phyloP scores from a whole-genome alignment of 2,329 filamentous ascomycete genomes.

The Scleromitrula shiraiana region DNA sequence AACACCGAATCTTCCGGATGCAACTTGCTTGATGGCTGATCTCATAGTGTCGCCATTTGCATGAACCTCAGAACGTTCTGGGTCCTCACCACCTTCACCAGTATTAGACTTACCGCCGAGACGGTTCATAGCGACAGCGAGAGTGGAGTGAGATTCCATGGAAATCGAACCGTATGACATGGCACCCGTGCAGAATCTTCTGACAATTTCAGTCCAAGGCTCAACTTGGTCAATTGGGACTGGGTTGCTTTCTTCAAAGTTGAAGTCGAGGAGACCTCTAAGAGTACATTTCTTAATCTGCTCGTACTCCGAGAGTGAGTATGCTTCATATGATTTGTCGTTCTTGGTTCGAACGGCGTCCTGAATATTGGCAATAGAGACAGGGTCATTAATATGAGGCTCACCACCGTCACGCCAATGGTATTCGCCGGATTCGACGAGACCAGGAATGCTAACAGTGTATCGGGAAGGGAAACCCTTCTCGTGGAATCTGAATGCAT shows the following conservation, averaged over 20 bases:
- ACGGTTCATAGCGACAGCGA: constrained; percentile 94
- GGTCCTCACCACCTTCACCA: constrained; percentile 92
- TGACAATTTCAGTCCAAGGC: constrained; percentile 95
- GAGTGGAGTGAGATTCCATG: constrained; percentile 94
- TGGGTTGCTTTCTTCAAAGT: constrained; percentile 76
- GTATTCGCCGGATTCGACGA: constrained; percentile 91
- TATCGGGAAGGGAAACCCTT: constrained; percentile 78
- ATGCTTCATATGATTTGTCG: constrained; percentile 96
- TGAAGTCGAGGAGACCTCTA: constrained; percentile 89
- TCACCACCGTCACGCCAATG: constrained; percentile 97
- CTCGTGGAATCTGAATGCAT: constrained; percentile 91
- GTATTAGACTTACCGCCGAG: constrained; percentile 96
- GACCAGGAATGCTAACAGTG: constrained; percentile 68
- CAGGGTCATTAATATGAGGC: constrained; percentile 89
- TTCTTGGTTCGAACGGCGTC: constrained; percentile 96
- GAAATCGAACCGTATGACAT: constrained; percentile 99
- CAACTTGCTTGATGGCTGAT: constrained; percentile 95
- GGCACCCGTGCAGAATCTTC: constrained; percentile 90
- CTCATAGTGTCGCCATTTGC: constrained; percentile 95
- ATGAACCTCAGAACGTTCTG: constrained; percentile 78
- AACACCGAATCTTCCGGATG: constrained; percentile 91
- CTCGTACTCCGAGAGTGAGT: constrained; percentile 87
- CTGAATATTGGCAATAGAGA: constrained; percentile 92
- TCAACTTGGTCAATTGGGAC: constrained; percentile 96
- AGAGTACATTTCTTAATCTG: constrained; percentile 95